Percentiles rank a stretch among this genome's conserved stretches.
Conservation (phyloP, 352 stramenopile species). For the Aphanomyces euteiches region DNA sequence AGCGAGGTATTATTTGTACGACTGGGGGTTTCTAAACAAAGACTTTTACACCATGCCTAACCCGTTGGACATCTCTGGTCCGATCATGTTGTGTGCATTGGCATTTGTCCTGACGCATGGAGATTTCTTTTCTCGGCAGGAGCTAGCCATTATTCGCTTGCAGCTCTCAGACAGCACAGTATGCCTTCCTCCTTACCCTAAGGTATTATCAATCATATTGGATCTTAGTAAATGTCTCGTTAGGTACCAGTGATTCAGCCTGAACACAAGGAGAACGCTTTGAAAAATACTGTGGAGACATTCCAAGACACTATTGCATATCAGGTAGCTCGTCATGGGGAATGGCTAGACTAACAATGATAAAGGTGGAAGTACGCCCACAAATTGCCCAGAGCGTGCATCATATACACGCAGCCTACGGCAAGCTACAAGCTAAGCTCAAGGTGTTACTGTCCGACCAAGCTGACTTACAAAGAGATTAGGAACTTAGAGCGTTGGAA, state of each 20-base stretch:
- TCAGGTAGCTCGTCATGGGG: background rate
- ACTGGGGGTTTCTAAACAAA: slow-evolving; percentile 58
- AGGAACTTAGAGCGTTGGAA: slow-evolving; percentile 16
- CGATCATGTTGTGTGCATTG: slow-evolving; percentile 6
- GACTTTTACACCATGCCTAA: slow-evolving; percentile 38
- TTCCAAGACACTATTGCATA: background rate
- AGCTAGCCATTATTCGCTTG: slow-evolving; percentile 6
- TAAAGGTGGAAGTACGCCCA: background rate
- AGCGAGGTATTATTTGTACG: slow-evolving; percentile 54
- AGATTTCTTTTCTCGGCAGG: slow-evolving; percentile 18
- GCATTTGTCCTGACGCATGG: slow-evolving; percentile 8
- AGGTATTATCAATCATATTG: background rate
- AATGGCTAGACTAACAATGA: background rate
- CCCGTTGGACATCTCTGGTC: background rate
- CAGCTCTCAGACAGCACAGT: slow-evolving; percentile 2
- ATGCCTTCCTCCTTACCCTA: background rate
- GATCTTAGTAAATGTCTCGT: background rate
- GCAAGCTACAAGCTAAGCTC: slow-evolving; percentile 18
- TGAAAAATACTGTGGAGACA: background rate
- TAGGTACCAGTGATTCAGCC: slow-evolving; percentile 8
- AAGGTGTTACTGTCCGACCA: background rate
- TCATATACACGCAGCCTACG: slow-evolving; percentile 12
- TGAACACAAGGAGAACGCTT: background rate
- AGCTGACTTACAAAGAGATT: background rate
- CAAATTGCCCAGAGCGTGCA: background rate